phyloP scores from a whole-genome alignment of 805 yeast species.

The Kazachstania taianensis region DNA sequence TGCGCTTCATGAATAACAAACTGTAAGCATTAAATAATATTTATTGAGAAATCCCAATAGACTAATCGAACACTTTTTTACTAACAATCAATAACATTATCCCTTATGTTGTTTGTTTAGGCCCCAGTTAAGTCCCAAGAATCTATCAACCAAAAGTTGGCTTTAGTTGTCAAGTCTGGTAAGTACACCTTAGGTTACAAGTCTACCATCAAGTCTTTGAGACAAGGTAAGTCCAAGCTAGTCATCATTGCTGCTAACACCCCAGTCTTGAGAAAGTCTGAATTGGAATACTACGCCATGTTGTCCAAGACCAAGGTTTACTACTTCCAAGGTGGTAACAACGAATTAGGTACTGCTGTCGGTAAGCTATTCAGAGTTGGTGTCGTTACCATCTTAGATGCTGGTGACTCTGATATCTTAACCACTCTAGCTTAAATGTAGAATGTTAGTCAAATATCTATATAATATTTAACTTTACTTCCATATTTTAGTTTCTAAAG shows the following conservation, averaged over 20 bases:
- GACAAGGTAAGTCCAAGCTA: constrained; percentile 98
- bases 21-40: not conserved
- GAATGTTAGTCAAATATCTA: too few relatives aligned
- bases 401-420: constrained; percentile 99
- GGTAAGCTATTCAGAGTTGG: constrained; percentile 99
- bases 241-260: constrained; percentile 98
- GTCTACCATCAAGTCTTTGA: constrained; percentile 94
- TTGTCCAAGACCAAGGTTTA: constrained; percentile 90
- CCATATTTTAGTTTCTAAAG: too few relatives aligned
- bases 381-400: constrained; percentile 89
- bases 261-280: constrained; percentile 99
- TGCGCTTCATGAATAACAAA: not conserved
- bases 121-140: constrained; percentile 93
- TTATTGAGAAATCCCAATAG: not conserved
- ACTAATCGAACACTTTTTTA: constrained; percentile 1
- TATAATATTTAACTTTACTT: constrained; percentile 2
- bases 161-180: constrained; percentile 97
- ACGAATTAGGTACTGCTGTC: constrained; percentile 99
- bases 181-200: constrained; percentile 99
- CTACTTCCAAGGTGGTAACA: constrained; percentile 99
- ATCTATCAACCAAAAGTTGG: constrained; percentile 95
- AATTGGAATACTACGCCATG: constrained; percentile 99
- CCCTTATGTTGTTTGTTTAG: constrained; percentile 29
- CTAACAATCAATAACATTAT: constrained; percentile 19
- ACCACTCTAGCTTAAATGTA: constrained; percentile 40